Conservation (phyloP, 2,329 filamentous ascomycete genomes). For the Colletotrichum limetticola region DNA sequence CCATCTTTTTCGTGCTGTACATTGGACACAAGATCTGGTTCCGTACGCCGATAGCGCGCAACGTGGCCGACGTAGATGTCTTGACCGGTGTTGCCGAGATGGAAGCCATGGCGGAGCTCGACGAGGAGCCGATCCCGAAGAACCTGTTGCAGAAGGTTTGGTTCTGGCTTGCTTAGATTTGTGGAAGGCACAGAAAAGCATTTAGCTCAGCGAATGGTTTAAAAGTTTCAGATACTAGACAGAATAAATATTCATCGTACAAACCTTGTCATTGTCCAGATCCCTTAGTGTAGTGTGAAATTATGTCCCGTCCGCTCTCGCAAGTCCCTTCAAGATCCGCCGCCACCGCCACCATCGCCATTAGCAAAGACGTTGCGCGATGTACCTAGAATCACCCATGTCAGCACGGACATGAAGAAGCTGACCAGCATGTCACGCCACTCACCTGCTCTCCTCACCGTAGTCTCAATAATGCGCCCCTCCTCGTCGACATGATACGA, state of each 20-base stretch:
- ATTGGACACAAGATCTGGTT: conserved; percentile 67
- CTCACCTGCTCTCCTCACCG: conserved; percentile 24
- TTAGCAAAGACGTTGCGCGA: conserved; percentile 3
- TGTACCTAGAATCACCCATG: not conserved
- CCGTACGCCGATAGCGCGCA: conserved; percentile 55
- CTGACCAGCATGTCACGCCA: not conserved
- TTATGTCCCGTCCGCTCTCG: not conserved
- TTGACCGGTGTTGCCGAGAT: conserved; percentile 70
- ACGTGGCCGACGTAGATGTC: conserved; percentile 63
- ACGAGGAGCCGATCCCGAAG: conserved; percentile 57
- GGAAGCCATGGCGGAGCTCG: conserved; percentile 65
- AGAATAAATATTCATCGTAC: not conserved
- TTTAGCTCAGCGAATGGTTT: not conserved
- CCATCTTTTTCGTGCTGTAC: conserved; percentile 70
- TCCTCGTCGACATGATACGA: conserved; percentile 33
- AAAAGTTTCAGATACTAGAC: not conserved
- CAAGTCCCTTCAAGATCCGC: not conserved
- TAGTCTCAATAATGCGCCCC: conserved; percentile 31
- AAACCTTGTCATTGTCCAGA: not conserved
- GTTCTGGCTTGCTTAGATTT: conserved; percentile 63
- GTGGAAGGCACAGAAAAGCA: not conserved
- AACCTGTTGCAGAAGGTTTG: conserved; percentile 64
- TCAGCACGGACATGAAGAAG: not conserved
- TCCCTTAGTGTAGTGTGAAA: not conserved
- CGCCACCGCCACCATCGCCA: not conserved